A percentile compares a stretch with the other conserved stretches of the same genome.
Evolutionary conservation across 805 yeast species (phyloP).

Genomic region (Saccharomyces kudriavzevii): DNA sequence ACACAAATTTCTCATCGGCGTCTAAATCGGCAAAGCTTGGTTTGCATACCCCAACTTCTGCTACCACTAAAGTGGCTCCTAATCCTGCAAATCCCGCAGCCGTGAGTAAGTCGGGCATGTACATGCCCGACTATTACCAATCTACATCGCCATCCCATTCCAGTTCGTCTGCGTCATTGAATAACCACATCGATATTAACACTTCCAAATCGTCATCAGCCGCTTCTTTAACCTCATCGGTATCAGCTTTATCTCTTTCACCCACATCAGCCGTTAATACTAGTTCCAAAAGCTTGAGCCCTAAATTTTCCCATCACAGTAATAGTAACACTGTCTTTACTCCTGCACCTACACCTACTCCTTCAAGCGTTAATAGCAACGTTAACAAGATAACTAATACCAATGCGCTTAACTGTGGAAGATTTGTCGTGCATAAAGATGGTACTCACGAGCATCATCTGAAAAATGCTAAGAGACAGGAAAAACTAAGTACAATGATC

Average conservation of each 20-base stretch:
- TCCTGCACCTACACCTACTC: neutral
- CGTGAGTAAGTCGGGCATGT: neutral
- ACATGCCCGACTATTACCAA: neutral
- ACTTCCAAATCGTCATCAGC: slow-evolving; percentile 11
- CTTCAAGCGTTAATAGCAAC: neutral
- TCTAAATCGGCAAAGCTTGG: neutral
- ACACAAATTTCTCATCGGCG: neutral
- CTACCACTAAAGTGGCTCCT: neutral
- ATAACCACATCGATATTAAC: neutral
- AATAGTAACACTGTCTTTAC: neutral
- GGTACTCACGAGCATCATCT: slow-evolving; percentile 78
- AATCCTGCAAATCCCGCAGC: neutral
- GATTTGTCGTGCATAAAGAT: slow-evolving; percentile 53
- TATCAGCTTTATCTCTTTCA: slow-evolving; percentile 9
- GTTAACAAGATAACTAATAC: neutral
- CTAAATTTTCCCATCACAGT: neutral
- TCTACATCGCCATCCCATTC: neutral
- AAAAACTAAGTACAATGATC: slow-evolving; percentile 64
- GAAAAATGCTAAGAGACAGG: slow-evolving; percentile 68
- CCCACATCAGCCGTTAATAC: slow-evolving; percentile 10
- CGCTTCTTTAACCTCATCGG: slow-evolving; percentile 11
- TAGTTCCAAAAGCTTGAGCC: neutral
- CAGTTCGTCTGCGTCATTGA: neutral
- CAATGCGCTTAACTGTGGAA: neutral
- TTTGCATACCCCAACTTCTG: neutral